Evolutionary conservation across 768 basidiomycete genomes (phyloP).

Genomic region (Boletus tylopilopsis): DNA sequence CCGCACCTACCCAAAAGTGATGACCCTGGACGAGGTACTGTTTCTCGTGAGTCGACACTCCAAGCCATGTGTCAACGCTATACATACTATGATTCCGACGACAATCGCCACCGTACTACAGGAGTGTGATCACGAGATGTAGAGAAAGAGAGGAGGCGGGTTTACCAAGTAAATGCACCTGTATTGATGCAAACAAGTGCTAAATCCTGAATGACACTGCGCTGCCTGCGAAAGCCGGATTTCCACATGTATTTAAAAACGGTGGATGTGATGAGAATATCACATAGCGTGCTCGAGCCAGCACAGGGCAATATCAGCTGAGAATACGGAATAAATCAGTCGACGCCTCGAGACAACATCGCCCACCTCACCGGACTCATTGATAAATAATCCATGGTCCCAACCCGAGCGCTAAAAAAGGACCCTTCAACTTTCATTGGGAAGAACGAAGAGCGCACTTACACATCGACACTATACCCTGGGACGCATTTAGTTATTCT

Average conservation of each 20-base stretch:
- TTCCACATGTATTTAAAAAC: constrained; percentile 19
- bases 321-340: neutral
- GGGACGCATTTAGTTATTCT: neutral
- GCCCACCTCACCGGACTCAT: constrained; percentile 1
- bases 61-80: neutral
- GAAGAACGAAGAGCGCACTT: neutral
- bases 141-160: neutral
- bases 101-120: neutral
- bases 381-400: neutral
- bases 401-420: neutral
- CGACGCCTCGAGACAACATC: neutral
- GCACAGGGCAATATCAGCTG: constrained; percentile 2
- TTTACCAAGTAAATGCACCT: constrained; percentile 12
- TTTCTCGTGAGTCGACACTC: neutral
- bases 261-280: neutral
- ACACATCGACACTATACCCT: constrained; percentile 2
- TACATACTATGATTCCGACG: constrained; percentile 6
- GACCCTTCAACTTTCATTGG: neutral
- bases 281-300: neutral
- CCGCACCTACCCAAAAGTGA: neutral
- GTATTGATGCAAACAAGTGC: constrained; percentile 14
- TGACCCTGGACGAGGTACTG: constrained; percentile 3
- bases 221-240: constrained; percentile 9
- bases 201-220: constrained; percentile 4
- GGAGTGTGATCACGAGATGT: neutral